Evolutionary conservation across 495 filamentous ascomycete species (phyloP), one percentile per base, ranked within the genome.

Genomic region (Penicillium flavigenum): DNA sequence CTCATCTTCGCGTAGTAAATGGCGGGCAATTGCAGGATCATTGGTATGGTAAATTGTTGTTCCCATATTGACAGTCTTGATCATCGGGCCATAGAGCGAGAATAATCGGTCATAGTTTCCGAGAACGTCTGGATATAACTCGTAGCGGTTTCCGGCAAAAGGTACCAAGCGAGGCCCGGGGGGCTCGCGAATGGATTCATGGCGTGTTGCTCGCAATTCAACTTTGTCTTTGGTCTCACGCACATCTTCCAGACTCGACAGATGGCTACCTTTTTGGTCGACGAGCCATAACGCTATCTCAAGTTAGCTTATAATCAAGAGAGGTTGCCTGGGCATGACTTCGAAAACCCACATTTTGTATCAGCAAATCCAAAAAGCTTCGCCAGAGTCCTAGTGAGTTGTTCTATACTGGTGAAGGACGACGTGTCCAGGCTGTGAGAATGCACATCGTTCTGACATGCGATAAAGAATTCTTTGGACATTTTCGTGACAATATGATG

Each of bases 301-400:
- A 17, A 20, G 19, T 46, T 46, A 46, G 43, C 43, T 9, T 46
- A 46, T 10, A 20, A 46, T 46, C 43, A 10, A 46, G 43, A 4
- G 19, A 46, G 43, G 17, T n/a, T n/a, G n/a, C n/a, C n/a, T n/a
- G n/a, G n/a, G n/a, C n/a, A n/a, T n/a, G n/a, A n/a, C n/a, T n/a
- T n/a, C n/a, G n/a, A n/a, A 20, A 46, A 46, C 43, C 3, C n/a
- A 46, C 43, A 46, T 46, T 46, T 46, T 4, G 43, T 46, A 46
- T 46, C 43, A 46, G 17, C 43, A 20, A 46, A 46, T 46, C 10
- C 43, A 46, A 46, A 46, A 9, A 46, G 12, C 17, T 46, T 9
- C 2, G 43, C 43, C 43, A 46, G 43, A 17, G 43, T 46, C n/a
- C 11, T 9, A 4, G 43, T 46, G 43, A 46, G 43, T 46, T 46